Conservation (phyloP, 1,284 basidiomycete species). For the Fistulina hepatica region DNA sequence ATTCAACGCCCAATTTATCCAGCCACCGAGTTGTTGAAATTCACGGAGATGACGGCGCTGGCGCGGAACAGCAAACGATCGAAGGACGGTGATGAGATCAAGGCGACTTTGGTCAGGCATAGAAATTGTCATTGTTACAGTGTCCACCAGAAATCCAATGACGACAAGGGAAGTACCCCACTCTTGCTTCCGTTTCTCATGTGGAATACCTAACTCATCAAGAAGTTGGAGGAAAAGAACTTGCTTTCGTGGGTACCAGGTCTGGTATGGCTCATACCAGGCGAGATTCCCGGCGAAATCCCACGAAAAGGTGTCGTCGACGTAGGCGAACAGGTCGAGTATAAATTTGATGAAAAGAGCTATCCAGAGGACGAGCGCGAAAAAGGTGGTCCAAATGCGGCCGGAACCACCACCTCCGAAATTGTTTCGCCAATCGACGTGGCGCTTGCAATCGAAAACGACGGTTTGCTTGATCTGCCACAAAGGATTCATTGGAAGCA, state of each 20-base stretch:
- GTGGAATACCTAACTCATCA: conserved; percentile 30
- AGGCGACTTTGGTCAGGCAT: conserved; percentile 14
- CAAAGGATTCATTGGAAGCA: conserved; percentile 25
- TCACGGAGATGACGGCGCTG: conserved; percentile 11
- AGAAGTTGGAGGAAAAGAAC: conserved; percentile 25
- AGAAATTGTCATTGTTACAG: conserved; percentile 20
- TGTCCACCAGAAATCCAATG: conserved; percentile 28
- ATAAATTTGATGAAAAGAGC: conserved; percentile 10
- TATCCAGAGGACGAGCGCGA: conserved; percentile 27
- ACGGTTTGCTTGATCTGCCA: conserved; percentile 36
- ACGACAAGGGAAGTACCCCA: conserved; percentile 22
- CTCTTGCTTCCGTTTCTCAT: conserved; percentile 29
- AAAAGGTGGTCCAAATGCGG: conserved; percentile 23
- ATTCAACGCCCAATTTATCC: conserved; percentile 25
- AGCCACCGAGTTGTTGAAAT: conserved; percentile 20
- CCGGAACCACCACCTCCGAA: conserved; percentile 24
- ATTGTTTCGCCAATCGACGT: conserved; percentile 23
- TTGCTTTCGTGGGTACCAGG: conserved; percentile 23
- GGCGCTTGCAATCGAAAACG: conserved; percentile 14
- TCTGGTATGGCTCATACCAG: conserved; percentile 23
- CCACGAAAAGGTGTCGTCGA: conserved; percentile 27
- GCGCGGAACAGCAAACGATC: background rate
- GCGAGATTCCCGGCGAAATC: conserved; percentile 13
- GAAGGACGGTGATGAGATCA: conserved; percentile 14
- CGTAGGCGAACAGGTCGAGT: conserved; percentile 18